These are phyloP conservation scores for Blastobotrys peoriensis DNA, from an alignment of 805 yeast genomes.

Conservation along the genomic window DNA sequence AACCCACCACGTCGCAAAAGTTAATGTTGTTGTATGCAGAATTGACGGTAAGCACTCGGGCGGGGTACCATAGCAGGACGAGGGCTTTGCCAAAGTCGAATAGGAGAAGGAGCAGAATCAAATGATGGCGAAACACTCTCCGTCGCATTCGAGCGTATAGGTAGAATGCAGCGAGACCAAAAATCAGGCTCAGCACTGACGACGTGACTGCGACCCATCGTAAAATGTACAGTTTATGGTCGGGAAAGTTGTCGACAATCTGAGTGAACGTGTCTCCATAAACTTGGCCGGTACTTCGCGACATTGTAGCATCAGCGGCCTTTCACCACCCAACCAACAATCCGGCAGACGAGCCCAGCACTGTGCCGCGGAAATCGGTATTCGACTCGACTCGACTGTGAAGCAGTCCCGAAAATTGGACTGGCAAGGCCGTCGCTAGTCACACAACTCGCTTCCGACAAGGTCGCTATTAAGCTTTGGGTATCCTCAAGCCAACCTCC, in stretches of 20 bases:
- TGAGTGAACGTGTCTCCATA: slow-evolving; percentile 12
- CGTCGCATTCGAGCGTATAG: slow-evolving; percentile 32
- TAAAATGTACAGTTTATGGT: slow-evolving; percentile 19
- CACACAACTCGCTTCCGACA: too few relatives aligned
- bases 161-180: slow-evolving; percentile 59
- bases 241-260: slow-evolving; percentile 16
- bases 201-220: slow-evolving; percentile 44
- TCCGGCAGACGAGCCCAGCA: too few relatives aligned
- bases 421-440: too few relatives aligned
- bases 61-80: slow-evolving; percentile 62
- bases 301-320: too few relatives aligned
- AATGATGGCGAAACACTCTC: slow-evolving; percentile 30
- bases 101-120: slow-evolving; percentile 59
- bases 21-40: slow-evolving; percentile 41
- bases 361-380: too few relatives aligned
- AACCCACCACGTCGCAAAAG: slow-evolving; percentile 66
- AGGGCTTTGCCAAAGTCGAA: slow-evolving; percentile 74
- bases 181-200: slow-evolving; percentile 42
- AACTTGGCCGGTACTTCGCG: too few relatives aligned
- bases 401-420: too few relatives aligned
- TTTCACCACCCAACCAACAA: too few relatives aligned
- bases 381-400: too few relatives aligned
- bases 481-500: too few relatives aligned
- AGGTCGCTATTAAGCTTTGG: too few relatives aligned
- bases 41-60: slow-evolving; percentile 42